These are phyloP conservation scores for Plantago coronopus DNA, from an alignment of 305 asterid genomes.

Conservation along the genomic window DNA sequence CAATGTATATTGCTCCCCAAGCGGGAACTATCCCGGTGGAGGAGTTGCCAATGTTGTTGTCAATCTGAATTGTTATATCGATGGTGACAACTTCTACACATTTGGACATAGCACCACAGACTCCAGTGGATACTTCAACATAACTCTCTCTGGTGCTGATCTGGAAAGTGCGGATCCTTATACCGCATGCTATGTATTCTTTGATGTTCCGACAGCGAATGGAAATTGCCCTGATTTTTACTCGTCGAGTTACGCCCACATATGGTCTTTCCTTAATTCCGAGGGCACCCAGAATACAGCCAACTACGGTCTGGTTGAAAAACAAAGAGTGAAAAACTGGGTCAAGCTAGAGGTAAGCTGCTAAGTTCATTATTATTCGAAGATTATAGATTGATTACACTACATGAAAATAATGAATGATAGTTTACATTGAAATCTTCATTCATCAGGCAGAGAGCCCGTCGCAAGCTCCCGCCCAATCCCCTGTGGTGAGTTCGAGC, in stretches of 20 bases:
- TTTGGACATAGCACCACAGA: background rate
- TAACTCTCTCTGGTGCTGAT: background rate
- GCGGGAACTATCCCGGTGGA: background rate
- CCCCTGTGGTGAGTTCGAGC: too few species aligned
- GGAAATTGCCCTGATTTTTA: conserved; percentile 4
- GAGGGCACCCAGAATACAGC: background rate
- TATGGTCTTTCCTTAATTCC: background rate
- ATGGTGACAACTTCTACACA: background rate
- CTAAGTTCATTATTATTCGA: too few species aligned
- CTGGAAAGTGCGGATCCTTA: background rate
- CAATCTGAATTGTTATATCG: conserved; percentile 6
- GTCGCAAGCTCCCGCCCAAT: too few species aligned
- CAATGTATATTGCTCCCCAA: conserved; percentile 4
- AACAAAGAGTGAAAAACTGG: conserved; percentile 4
- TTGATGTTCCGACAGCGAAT: background rate
- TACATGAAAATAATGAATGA: too few species aligned
- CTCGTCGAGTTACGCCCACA: background rate
- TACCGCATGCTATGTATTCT: conserved; percentile 1
- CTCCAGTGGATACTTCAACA: conserved; percentile 5
- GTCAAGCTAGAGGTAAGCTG: too few species aligned
- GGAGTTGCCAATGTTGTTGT: background rate
- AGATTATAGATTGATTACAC: too few species aligned
- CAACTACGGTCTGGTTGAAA: conserved; percentile 3
- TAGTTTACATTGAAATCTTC: too few species aligned
- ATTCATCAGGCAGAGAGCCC: too few species aligned